These are phyloP conservation scores for Xylariaceae sp. DNA, from an alignment of 2,329 filamentous ascomycete species.

Conservation along the genomic window DNA sequence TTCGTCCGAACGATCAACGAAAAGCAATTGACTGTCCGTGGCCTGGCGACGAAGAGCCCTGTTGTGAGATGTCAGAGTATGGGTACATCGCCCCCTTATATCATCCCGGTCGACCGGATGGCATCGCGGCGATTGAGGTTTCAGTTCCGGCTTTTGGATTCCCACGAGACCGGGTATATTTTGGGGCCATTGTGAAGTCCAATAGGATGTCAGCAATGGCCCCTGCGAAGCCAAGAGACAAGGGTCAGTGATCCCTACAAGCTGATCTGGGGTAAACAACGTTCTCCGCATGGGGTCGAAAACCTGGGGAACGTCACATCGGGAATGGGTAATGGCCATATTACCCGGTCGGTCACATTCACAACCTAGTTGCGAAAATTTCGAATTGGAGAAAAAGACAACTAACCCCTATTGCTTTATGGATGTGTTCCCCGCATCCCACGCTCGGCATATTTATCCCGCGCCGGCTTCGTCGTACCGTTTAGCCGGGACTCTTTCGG, in stretches of 20 bases:
- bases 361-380: no score
- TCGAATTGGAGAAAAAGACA: no score
- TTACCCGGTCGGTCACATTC: no score
- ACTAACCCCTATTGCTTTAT: neutral
- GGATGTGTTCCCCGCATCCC: neutral
- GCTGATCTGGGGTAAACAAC: neutral
- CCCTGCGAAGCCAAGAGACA: constrained; percentile 1
- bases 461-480: constrained; percentile 2
- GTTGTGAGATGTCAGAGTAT: neutral
- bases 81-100: constrained; percentile 7
- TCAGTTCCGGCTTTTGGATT: neutral
- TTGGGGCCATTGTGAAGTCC: neutral
- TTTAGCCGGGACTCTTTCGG: constrained; percentile 2
- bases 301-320: constrained; percentile 9
- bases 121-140: neutral
- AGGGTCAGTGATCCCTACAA: no score
- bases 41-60: no score
- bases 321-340: neutral
- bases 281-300: constrained; percentile 11
- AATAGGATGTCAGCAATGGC: neutral
- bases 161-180: neutral
- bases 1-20: no score
- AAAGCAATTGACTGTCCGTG: neutral
- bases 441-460: neutral
- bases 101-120: constrained; percentile 1